Percentiles rank a stretch among this genome's conserved stretches.
phyloP scores from a whole-genome alignment of 768 basidiomycete species.

The Boletales sp. region DNA sequence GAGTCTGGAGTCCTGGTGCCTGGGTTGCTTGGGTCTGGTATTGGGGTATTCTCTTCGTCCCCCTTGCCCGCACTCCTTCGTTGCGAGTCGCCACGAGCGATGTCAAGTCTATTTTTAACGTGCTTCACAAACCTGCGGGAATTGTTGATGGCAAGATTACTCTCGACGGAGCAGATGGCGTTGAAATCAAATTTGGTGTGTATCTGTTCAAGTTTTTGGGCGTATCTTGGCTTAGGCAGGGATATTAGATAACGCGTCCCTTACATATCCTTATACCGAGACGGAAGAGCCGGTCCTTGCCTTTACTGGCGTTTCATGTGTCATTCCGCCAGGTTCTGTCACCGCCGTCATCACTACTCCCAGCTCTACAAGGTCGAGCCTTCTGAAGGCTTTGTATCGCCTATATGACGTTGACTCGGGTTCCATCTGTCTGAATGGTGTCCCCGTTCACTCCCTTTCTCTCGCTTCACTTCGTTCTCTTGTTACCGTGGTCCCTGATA shows the following conservation, averaged over 20 bases:
- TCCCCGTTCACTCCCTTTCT: slow-evolving; percentile 85
- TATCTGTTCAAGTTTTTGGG: neutral
- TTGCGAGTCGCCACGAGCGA: slow-evolving; percentile 74
- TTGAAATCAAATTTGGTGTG: slow-evolving; percentile 86
- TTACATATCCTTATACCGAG: slow-evolving; percentile 66
- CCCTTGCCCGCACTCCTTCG: slow-evolving; percentile 33
- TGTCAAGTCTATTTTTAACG: slow-evolving; percentile 73
- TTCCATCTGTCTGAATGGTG: slow-evolving; percentile 78
- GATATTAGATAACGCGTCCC: slow-evolving; percentile 70
- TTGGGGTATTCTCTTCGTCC: slow-evolving; percentile 34
- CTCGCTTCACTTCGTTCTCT: slow-evolving; percentile 73
- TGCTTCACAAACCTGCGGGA: slow-evolving; percentile 80
- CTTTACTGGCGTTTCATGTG: slow-evolving; percentile 79
- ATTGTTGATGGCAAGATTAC: slow-evolving; percentile 78
- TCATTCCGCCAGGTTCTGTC: slow-evolving; percentile 78
- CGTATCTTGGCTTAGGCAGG: neutral
- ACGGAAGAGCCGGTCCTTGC: slow-evolving; percentile 53
- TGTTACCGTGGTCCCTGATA: slow-evolving; percentile 91
- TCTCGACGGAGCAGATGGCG: slow-evolving; percentile 65
- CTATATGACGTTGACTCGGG: slow-evolving; percentile 89
- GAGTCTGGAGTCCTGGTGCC: slow-evolving; percentile 25
- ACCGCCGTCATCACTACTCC: slow-evolving; percentile 89
- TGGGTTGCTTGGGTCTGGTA: slow-evolving; percentile 31
- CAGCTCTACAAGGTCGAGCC: slow-evolving; percentile 80
- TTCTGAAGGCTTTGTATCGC: slow-evolving; percentile 83